Conservation (phyloP, 139 green algal genomes). For the Picochlorum sp. region DNA sequence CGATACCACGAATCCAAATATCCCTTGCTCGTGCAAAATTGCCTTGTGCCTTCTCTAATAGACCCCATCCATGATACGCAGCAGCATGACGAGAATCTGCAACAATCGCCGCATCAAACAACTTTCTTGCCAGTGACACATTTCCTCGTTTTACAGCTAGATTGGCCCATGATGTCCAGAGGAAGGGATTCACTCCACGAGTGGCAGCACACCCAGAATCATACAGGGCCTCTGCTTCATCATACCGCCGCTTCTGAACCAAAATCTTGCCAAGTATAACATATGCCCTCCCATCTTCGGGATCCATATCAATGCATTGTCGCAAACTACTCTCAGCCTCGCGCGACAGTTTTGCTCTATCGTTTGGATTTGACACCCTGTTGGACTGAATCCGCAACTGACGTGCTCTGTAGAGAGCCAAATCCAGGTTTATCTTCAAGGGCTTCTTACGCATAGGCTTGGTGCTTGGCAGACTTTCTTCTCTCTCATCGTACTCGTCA, state of each 20-base stretch:
- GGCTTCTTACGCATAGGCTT: slow-evolving; percentile 14
- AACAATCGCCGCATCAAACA: slow-evolving; percentile 85
- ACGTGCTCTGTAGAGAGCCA: slow-evolving; percentile 46
- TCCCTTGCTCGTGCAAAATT: slow-evolving; percentile 66
- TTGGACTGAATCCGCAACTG: slow-evolving; percentile 32
- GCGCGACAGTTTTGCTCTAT: slow-evolving; percentile 28
- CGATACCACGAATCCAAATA: slow-evolving; percentile 65
- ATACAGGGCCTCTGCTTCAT: slow-evolving; percentile 82
- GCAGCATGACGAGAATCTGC: slow-evolving; percentile 76
- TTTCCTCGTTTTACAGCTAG: slow-evolving; percentile 69
- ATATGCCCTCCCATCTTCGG: slow-evolving; percentile 80
- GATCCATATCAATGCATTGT: slow-evolving; percentile 52
- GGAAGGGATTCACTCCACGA: slow-evolving; percentile 70
- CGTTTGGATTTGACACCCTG: slow-evolving; percentile 8
- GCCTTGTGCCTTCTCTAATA: slow-evolving; percentile 84
- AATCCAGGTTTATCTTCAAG: slow-evolving; percentile 70
- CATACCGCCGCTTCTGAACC: slow-evolving; percentile 52
- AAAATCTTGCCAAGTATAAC: slow-evolving; percentile 80
- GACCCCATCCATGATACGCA: slow-evolving; percentile 94
- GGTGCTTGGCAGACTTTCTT: no score
- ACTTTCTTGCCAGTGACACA: slow-evolving; percentile 60
- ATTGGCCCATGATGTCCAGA: slow-evolving; percentile 88
- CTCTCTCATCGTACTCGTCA: no score
- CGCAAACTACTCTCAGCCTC: slow-evolving; percentile 50
- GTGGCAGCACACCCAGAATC: slow-evolving; percentile 71